Conservation (phyloP, 1,139 yeast species). For the Geotrichum bryndzae region DNA sequence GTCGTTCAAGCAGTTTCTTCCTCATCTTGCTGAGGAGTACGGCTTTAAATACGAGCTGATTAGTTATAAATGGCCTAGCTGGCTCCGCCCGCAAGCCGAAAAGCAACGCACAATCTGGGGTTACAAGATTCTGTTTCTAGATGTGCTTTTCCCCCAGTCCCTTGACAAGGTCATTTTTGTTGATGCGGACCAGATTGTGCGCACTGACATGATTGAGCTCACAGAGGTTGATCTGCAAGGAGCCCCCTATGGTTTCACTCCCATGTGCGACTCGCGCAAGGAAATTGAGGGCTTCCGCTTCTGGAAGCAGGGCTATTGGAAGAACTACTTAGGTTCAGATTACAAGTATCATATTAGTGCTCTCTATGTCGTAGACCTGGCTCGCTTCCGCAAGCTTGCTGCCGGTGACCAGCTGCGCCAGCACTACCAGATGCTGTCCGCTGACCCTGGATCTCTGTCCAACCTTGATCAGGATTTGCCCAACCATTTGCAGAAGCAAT, state of each 20-base stretch:
- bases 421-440: slow-evolving; percentile 80
- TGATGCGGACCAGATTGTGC: slow-evolving; percentile 75
- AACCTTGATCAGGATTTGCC: slow-evolving; percentile 91
- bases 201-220: slow-evolving; percentile 66
- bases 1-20: slow-evolving; percentile 55
- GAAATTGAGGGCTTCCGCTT: slow-evolving; percentile 85
- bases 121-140: slow-evolving; percentile 77
- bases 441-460: slow-evolving; percentile 71
- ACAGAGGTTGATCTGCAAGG: slow-evolving; percentile 63
- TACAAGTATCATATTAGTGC: slow-evolving; percentile 79
- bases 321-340: slow-evolving; percentile 51
- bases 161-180: slow-evolving; percentile 73
- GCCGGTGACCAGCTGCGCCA: slow-evolving; percentile 78
- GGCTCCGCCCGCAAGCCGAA: slow-evolving; percentile 74
- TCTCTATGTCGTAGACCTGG: slow-evolving; percentile 71
- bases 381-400: slow-evolving; percentile 52
- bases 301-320: slow-evolving; percentile 95
- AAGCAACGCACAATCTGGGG: slow-evolving; percentile 83
- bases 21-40: slow-evolving; percentile 51
- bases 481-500: slow-evolving; percentile 64
- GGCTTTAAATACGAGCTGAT: slow-evolving; percentile 65
- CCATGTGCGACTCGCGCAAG: slow-evolving; percentile 76
- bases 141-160: slow-evolving; percentile 76
- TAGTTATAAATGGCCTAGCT: slow-evolving; percentile 85
- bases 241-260: slow-evolving; percentile 78